Evolutionary conservation across 1,139 yeast species (phyloP).

Genomic region (Groenewaldozyma sp.): DNA sequence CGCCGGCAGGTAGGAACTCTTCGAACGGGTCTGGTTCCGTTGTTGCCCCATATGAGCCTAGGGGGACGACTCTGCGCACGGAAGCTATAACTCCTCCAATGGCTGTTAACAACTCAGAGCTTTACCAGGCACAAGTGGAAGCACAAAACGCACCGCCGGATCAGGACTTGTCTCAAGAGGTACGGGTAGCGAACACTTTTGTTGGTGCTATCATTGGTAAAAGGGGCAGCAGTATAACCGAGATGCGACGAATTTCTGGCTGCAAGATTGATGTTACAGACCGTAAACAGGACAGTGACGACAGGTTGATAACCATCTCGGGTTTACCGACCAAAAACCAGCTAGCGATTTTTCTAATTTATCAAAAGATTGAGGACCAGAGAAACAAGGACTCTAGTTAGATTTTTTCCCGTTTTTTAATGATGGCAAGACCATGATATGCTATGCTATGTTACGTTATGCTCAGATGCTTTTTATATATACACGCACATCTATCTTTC

Average conservation of each 20-base stretch:
- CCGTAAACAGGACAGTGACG: conserved; percentile 27
- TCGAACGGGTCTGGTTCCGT: neutral
- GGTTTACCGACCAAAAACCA: conserved; percentile 66
- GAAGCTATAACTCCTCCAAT: conserved; percentile 3
- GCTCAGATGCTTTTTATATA: too few species aligned
- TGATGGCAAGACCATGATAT: too few species aligned
- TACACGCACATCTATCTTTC: too few species aligned
- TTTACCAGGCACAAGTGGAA: conserved; percentile 17
- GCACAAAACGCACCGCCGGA: conserved; percentile 25
- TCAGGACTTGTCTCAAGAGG: conserved; percentile 55
- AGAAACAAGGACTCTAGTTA: conserved; percentile 20
- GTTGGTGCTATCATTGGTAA: conserved; percentile 85
- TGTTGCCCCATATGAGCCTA: neutral
- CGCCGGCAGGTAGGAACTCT: neutral
- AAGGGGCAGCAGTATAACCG: conserved; percentile 76
- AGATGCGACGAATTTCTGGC: conserved; percentile 55
- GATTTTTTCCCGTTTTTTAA: neutral
- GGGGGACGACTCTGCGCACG: neutral
- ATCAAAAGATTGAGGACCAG: conserved; percentile 63
- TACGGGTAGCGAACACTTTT: conserved; percentile 64
- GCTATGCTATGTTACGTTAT: too few species aligned
- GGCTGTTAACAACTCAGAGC: conserved; percentile 7
- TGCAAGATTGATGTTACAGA: conserved; percentile 53
- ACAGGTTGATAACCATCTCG: conserved; percentile 59
- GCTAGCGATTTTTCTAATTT: conserved; percentile 68